phyloP scores from a whole-genome alignment of 1,139 yeast species.

The Taphrina populina region DNA sequence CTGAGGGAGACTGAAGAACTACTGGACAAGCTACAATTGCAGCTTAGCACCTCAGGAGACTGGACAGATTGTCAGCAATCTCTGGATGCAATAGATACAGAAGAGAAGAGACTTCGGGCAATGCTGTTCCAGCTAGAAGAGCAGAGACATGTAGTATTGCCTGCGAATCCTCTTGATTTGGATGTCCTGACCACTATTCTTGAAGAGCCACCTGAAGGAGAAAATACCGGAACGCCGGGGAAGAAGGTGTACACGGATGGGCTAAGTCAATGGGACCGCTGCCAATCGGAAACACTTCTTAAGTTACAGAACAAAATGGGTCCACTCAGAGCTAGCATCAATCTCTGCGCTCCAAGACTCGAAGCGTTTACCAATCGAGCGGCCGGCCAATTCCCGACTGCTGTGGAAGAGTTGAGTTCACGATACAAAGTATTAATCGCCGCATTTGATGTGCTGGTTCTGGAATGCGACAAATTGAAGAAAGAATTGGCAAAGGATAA shows the following conservation, averaged over 20 bases:
- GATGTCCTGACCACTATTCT: constrained; percentile 27
- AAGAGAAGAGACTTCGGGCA: constrained; percentile 16
- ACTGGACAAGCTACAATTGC: background rate
- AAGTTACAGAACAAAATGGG: constrained; percentile 9
- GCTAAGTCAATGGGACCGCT: constrained; percentile 29
- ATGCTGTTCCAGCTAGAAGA: constrained; percentile 21
- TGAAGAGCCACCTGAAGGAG: constrained; percentile 28
- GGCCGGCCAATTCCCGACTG: constrained; percentile 10
- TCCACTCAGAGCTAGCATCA: constrained; percentile 24
- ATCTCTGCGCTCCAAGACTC: constrained; percentile 21
- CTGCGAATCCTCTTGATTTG: constrained; percentile 4
- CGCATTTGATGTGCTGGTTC: background rate
- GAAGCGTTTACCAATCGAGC: constrained; percentile 19
- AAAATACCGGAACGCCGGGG: constrained; percentile 31
- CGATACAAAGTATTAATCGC: constrained; percentile 2
- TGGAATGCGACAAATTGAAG: constrained; percentile 6
- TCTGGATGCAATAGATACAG: constrained; percentile 20
- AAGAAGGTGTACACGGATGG: constrained; percentile 15
- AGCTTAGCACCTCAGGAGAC: constrained; percentile 10
- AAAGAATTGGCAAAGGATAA: constrained; percentile 29
- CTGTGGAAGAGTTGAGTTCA: constrained; percentile 2
- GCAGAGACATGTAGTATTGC: constrained; percentile 21
- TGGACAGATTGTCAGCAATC: constrained; percentile 19
- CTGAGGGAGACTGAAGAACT: background rate
- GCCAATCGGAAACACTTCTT: constrained; percentile 20